These are phyloP conservation scores for Chalciporus piperatus DNA, from an alignment of 768 basidiomycete species.

Conservation along the genomic window DNA sequence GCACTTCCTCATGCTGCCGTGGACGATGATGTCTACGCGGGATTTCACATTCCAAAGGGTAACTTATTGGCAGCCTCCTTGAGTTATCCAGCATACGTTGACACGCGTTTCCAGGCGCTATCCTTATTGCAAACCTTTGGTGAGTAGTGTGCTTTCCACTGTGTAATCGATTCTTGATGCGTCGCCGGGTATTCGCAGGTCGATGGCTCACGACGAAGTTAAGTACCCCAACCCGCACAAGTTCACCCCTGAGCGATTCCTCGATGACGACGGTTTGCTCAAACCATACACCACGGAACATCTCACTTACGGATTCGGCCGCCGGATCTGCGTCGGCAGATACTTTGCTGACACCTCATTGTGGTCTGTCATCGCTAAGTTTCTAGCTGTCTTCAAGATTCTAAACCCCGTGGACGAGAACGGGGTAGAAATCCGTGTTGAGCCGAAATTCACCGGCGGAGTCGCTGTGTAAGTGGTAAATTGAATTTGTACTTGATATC, in stretches of 20 bases:
- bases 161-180: neutral
- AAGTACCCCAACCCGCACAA: slow-evolving; percentile 34
- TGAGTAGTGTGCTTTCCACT: neutral
- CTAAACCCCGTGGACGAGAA: slow-evolving; percentile 5
- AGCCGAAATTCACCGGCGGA: slow-evolving; percentile 2
- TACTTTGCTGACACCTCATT: slow-evolving; percentile 17
- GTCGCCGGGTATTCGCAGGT: neutral
- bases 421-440: slow-evolving; percentile 4
- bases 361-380: slow-evolving; percentile 9
- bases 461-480: slow-evolving; percentile 4
- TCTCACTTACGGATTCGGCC: slow-evolving; percentile 24
- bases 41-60: slow-evolving; percentile 48
- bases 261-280: slow-evolving; percentile 24
- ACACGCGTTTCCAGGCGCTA: neutral
- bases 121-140: slow-evolving; percentile 8
- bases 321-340: slow-evolving; percentile 21
- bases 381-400: slow-evolving; percentile 14
- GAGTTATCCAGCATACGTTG: no score
- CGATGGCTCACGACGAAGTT: slow-evolving; percentile 18
- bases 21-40: slow-evolving; percentile 39
- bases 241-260: slow-evolving; percentile 39
- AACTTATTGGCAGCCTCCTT: neutral
- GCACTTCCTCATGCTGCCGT: slow-evolving; percentile 30
- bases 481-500: no score
- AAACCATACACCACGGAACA: slow-evolving; percentile 2